phyloP scores from a whole-genome alignment of 441 rosid species.

The Metrosideros polymorpha region DNA sequence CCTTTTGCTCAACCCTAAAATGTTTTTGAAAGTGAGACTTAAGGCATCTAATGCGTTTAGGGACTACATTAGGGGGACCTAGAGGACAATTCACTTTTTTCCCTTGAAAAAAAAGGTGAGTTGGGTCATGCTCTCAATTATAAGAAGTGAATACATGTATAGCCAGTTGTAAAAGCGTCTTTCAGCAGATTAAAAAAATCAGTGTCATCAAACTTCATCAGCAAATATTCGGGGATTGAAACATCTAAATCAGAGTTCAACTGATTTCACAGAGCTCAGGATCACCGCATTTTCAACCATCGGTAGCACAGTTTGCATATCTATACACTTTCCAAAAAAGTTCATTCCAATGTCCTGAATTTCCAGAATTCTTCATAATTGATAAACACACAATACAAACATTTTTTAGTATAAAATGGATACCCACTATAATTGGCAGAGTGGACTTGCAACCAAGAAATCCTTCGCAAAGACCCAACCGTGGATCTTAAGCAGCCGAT shows the following conservation, averaged over 20 bases:
- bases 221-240: background rate
- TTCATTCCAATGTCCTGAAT: background rate
- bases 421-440: conserved; percentile 40
- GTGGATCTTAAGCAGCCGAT: background rate
- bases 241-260: background rate
- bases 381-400: background rate
- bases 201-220: background rate
- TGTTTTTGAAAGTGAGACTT: background rate
- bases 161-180: background rate
- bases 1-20: too few relatives aligned
- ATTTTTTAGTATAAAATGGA: background rate
- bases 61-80: background rate
- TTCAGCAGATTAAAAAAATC: background rate
- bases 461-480: background rate
- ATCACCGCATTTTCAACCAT: background rate
- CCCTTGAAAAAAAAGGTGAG: background rate
- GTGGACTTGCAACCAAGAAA: conserved; percentile 56
- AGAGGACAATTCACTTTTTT: background rate
- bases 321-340: background rate
- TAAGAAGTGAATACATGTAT: background rate
- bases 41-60: background rate
- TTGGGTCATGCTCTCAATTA: background rate
- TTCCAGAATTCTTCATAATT: background rate
- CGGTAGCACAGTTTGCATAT: background rate
- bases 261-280: background rate